Base-by-base conservation (phyloP, 495 filamentous ascomycete genomes). In the Neurospora sp. region DNA sequence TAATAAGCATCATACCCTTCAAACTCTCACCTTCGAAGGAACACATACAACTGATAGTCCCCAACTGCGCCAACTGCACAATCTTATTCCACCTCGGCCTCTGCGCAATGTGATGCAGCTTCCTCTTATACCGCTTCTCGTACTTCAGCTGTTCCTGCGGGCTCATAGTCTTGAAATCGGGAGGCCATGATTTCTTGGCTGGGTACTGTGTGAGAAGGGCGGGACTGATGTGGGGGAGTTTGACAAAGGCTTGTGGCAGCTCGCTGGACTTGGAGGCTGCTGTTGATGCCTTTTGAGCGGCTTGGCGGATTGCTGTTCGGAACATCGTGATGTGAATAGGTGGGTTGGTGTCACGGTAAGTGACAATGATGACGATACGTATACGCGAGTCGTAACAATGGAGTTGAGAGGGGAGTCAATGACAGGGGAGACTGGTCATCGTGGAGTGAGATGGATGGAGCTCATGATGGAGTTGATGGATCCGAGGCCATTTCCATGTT, bases 181-280 rank as follows among this genome's bases (percentile, higher is more conserved):
- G 96, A 27, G 96, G 96, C 96, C 96, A 99, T 81, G 89, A 82
- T 74, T 90, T 91, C 81, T 94, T 93, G n/a, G 93, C 54, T 9
- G 54, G 54, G 27, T 66, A 66, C 14, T 66, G 91, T 79, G 89
- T 90, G 87, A 92, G 94, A 1, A 84, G 88, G 75, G 88, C 90
- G 16, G 69, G 75, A 38, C 75, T 78, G 16, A 74, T 74, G 12
- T 66, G 54, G 27, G 54, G 54, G 6, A 66, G 54, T 35, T 66
- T 66, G 54, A 66, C 23, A 10, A 66, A 18, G 12, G 54, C 23
- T 66, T 31, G 27, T 12, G 54, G 54, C 12, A 66, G 27, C 6
- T 66, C 48, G 46, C 20, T 54, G 48, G 46, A 16, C 5, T 35
- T 62, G 0, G 46, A 48, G n/a, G 48, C 0, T 59, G 23, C 7